These are phyloP conservation scores for Corynespora cassiicola DNA, from an alignment of 2,329 filamentous ascomycete species.

Conservation along the genomic window DNA sequence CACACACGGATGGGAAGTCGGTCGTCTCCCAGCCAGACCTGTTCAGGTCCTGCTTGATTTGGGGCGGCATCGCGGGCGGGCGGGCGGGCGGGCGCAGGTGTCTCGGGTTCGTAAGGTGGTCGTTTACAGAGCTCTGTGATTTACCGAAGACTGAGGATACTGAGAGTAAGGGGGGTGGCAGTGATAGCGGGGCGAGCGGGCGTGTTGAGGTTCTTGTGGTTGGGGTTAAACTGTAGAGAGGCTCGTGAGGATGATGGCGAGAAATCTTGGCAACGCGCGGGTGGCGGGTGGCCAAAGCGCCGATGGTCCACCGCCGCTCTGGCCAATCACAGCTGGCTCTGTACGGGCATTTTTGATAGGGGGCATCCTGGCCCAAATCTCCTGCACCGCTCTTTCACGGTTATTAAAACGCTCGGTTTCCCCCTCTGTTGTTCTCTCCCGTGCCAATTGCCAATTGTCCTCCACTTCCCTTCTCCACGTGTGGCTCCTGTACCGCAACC, in stretches of 20 bases:
- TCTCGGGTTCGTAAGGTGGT: not conserved
- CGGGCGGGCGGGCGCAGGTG: conserved; percentile 5
- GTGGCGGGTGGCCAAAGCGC: too few species aligned
- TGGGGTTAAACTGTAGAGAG: conserved; percentile 22
- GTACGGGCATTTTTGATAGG: conserved; percentile 3
- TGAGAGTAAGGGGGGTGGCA: conserved; percentile 5
- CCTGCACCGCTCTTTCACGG: conserved; percentile 33
- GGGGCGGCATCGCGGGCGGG: conserved; percentile 71
- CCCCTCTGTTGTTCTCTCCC: conserved; percentile 19
- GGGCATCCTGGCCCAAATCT: conserved; percentile 19
- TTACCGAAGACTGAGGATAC: not conserved
- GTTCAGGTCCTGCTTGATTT: conserved; percentile 96
- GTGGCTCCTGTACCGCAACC: too few species aligned
- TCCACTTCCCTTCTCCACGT: too few species aligned
- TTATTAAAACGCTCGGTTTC: conserved; percentile 18
- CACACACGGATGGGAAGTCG: conserved; percentile 86
- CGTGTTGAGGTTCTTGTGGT: conserved; percentile 10
- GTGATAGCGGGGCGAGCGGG: conserved; percentile 13
- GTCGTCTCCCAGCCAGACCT: conserved; percentile 95
- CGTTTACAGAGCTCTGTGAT: conserved; percentile 13
- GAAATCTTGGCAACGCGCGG: not conserved
- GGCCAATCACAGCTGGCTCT: conserved; percentile 5
- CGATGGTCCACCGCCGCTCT: not conserved
- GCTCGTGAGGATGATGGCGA: conserved; percentile 16
- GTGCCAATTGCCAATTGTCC: conserved; percentile 20